Evolutionary conservation across 805 yeast species (phyloP).

Genomic region (Zygosaccharomyces rouxii): DNA sequence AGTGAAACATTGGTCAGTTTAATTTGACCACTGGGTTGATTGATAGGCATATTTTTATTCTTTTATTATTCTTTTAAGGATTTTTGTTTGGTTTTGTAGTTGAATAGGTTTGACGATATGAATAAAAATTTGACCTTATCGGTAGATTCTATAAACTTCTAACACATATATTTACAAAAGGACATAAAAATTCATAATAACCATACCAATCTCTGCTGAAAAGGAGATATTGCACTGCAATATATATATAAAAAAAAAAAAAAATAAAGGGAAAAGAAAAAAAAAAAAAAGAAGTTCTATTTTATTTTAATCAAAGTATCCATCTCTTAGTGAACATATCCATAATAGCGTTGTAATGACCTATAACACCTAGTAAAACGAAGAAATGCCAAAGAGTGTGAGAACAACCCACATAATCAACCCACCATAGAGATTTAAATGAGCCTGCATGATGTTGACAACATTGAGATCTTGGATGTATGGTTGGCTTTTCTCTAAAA

Average conservation of each 20-base stretch:
- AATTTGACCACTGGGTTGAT: conserved; percentile 87
- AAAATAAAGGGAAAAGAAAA: conserved; percentile 3
- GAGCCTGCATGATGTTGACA: conserved; percentile 27
- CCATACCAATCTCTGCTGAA: too few species aligned
- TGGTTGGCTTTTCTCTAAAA: conserved; percentile 41
- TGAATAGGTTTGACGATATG: not conserved
- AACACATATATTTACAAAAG: conserved; percentile 1
- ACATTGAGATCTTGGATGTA: conserved; percentile 20
- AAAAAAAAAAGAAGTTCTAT: conserved; percentile 2
- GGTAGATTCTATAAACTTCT: not conserved
- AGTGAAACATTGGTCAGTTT: conserved; percentile 90
- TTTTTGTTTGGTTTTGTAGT: not conserved
- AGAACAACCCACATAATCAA: conserved; percentile 66
- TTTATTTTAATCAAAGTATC: conserved; percentile 10
- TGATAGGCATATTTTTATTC: conserved; percentile 48
- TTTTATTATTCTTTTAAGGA: not conserved
- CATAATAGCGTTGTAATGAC: conserved; percentile 77
- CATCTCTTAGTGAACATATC: conserved; percentile 55
- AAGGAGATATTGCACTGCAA: too few species aligned
- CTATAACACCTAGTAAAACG: conserved; percentile 83
- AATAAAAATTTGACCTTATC: not conserved
- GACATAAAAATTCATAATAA: not conserved
- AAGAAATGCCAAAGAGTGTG: conserved; percentile 94
- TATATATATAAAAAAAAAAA: conserved; percentile 1
- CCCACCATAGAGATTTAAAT: conserved; percentile 73